phyloP scores from a whole-genome alignment of 1,139 yeast genomes.

The Taphrina populina region DNA sequence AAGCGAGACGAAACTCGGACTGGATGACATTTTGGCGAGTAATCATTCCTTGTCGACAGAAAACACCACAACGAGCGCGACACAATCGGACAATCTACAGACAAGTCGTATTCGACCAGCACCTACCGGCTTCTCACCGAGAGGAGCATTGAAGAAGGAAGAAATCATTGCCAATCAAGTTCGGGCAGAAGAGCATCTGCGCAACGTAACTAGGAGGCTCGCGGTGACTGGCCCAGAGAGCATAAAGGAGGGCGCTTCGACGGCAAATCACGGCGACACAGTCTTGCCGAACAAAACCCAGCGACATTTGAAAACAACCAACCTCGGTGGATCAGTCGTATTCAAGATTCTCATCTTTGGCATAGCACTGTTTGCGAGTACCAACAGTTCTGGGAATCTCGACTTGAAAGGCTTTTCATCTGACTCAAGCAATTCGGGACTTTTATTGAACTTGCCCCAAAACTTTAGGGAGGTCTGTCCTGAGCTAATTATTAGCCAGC shows the following conservation, averaged over 20 bases:
- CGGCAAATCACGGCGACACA: background rate
- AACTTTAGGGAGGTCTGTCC: constrained; percentile 15
- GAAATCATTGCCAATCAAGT: constrained; percentile 26
- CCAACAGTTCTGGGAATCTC: constrained; percentile 5
- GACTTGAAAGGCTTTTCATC: constrained; percentile 3
- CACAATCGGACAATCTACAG: background rate
- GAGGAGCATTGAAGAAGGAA: constrained; percentile 27
- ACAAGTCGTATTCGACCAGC: constrained; percentile 8
- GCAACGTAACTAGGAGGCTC: constrained; percentile 14
- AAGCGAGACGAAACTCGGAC: background rate
- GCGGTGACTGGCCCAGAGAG: too few species aligned
- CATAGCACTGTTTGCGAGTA: constrained; percentile 28
- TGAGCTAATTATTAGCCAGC: constrained; percentile 11
- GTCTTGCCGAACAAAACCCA: background rate
- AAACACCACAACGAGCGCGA: background rate
- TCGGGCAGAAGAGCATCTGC: constrained; percentile 25
- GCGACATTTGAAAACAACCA: constrained; percentile 9
- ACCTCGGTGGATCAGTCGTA: constrained; percentile 25
- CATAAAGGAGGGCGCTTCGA: background rate
- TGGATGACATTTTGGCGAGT: background rate
- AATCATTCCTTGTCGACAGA: background rate
- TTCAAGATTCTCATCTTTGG: constrained; percentile 26
- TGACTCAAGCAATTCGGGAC: constrained; percentile 7
- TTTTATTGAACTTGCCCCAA: constrained; percentile 9
- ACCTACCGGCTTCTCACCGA: constrained; percentile 32